Conservation (phyloP, 805 yeast species). For the Schizosaccharomyces pombe region DNA sequence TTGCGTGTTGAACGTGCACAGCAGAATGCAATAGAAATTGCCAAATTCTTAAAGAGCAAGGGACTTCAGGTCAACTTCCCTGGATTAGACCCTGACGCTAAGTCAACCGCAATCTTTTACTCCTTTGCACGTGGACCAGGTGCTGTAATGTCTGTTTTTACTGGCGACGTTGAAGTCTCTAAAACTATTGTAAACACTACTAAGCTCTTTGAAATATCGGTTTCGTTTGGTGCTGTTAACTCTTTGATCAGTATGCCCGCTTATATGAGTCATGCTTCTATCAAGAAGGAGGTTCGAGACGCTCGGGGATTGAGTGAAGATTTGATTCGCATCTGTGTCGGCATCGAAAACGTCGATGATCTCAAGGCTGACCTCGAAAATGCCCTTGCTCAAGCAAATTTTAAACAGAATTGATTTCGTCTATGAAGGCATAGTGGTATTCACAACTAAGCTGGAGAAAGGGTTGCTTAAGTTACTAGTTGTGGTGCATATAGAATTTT, state of each 20-base stretch:
- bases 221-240: slow-evolving; percentile 84
- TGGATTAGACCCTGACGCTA: slow-evolving; percentile 26
- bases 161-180: slow-evolving; percentile 44
- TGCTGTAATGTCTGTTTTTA: slow-evolving; percentile 71
- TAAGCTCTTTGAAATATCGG: slow-evolving; percentile 66
- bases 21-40: slow-evolving; percentile 49
- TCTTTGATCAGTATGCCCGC: slow-evolving; percentile 85
- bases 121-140: slow-evolving; percentile 68
- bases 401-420: too few species aligned
- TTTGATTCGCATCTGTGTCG: slow-evolving; percentile 68
- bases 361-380: slow-evolving; percentile 54
- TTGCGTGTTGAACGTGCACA: slow-evolving; percentile 76
- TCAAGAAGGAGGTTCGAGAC: slow-evolving; percentile 63
- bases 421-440: too few species aligned
- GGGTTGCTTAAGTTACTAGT: too few species aligned
- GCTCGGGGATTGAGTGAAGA: slow-evolving; percentile 87
- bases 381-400: slow-evolving; percentile 36
- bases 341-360: slow-evolving; percentile 67
- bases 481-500: too few species aligned
- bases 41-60: slow-evolving; percentile 40
- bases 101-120: slow-evolving; percentile 54
- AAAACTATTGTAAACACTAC: slow-evolving; percentile 56
- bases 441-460: too few species aligned
- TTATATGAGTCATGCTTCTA: slow-evolving; percentile 91
- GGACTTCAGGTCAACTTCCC: slow-evolving; percentile 73